These are phyloP conservation scores for Pseudomassariella vexata DNA, from an alignment of 2,329 filamentous ascomycete species.

Conservation along the genomic window DNA sequence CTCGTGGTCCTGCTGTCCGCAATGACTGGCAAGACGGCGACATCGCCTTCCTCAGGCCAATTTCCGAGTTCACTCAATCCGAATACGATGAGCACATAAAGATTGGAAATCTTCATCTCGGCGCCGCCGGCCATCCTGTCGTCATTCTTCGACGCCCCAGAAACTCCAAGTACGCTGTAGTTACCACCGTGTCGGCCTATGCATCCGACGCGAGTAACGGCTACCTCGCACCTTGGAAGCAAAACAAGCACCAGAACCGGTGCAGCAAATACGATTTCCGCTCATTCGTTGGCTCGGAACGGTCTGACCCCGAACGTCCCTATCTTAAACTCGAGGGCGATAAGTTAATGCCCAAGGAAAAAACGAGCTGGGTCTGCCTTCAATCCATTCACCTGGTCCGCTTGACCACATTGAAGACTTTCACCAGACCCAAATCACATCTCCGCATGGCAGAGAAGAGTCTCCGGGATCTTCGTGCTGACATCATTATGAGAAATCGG, in stretches of 20 bases:
- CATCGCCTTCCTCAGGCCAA: slow-evolving; percentile 22
- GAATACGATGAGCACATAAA: slow-evolving; percentile 15
- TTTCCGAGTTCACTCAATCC: slow-evolving; percentile 6
- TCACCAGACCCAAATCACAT: too few species aligned
- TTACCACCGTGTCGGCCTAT: slow-evolving; percentile 28
- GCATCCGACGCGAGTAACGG: slow-evolving; percentile 13
- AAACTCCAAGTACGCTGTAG: slow-evolving; percentile 13
- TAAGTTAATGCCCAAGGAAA: slow-evolving; percentile 15
- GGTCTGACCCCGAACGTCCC: slow-evolving; percentile 4
- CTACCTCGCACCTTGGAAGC: slow-evolving; percentile 24
- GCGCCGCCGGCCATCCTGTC: slow-evolving; percentile 25
- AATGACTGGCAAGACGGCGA: slow-evolving; percentile 18
- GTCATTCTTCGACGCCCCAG: slow-evolving; percentile 21
- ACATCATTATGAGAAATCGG: slow-evolving; percentile 5
- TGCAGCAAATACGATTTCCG: slow-evolving; percentile 26
- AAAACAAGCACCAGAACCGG: slow-evolving; percentile 13
- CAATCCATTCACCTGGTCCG: slow-evolving; percentile 14
- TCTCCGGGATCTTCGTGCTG: slow-evolving; percentile 8
- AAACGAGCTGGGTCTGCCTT: slow-evolving; percentile 20
- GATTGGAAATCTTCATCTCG: slow-evolving; percentile 9
- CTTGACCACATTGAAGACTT: slow-evolving; percentile 13
- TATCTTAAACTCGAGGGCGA: slow-evolving; percentile 19
- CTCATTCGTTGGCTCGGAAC: slow-evolving; percentile 22
- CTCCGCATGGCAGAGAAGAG: slow-evolving; percentile 12
- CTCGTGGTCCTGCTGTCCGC: slow-evolving; percentile 5